Percentiles rank a stretch among this genome's conserved stretches.
Conservation (phyloP, 75 land plant genomes). For the Selaginella tamariscina region DNA sequence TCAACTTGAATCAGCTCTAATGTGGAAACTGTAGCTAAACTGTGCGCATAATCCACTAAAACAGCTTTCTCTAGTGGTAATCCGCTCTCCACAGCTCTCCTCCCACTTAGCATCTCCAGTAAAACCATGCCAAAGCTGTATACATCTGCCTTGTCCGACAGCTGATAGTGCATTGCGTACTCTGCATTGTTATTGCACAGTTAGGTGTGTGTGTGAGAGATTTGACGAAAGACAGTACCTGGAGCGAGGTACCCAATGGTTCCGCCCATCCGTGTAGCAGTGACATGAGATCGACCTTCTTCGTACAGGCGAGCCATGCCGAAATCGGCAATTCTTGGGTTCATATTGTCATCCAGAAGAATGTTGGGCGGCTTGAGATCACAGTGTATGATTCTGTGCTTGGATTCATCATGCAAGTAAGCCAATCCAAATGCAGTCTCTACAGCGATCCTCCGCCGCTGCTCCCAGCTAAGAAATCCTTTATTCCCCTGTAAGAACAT, state of each 20-base stretch:
- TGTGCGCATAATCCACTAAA: neutral
- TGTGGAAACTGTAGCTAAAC: neutral
- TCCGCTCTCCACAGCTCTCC: neutral
- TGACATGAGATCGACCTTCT: neutral
- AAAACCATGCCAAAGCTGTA: neutral
- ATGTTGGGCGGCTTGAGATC: conserved; percentile 12
- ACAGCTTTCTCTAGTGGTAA: neutral
- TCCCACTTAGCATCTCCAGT: neutral
- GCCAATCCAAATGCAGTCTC: conserved; percentile 3
- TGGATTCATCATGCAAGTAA: conserved; percentile 5
- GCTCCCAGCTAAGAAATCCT: conserved; percentile 1
- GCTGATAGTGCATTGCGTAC: neutral
- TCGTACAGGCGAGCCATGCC: neutral
- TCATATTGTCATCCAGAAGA: neutral
- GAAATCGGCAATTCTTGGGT: conserved; percentile 3
- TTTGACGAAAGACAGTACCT: too few species aligned
- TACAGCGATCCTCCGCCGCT: neutral
- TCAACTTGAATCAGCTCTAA: neutral
- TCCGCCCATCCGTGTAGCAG: neutral
- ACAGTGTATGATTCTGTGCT: neutral
- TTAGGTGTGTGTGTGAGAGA: too few species aligned
- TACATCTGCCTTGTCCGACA: neutral
- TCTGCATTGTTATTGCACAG: too few species aligned
- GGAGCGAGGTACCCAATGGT: conserved; percentile 8
- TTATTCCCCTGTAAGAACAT: neutral